These are phyloP conservation scores for Hippophae rhamnoides DNA, from an alignment of 306 rosid genomes.

Conservation along the genomic window DNA sequence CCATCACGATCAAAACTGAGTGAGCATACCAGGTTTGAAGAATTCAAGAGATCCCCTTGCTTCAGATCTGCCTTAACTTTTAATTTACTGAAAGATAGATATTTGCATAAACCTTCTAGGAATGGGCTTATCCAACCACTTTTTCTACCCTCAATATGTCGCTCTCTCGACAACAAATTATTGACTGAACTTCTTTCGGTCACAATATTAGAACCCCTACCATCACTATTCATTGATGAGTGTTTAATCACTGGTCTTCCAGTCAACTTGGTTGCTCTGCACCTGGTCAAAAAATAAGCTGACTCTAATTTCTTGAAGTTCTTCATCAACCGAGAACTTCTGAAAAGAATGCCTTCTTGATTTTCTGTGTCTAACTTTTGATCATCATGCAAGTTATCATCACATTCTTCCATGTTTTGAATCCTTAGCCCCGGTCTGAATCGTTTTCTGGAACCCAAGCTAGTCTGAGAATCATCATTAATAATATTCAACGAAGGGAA, in stretches of 20 bases:
- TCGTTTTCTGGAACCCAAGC: slow-evolving; percentile 66
- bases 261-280: slow-evolving; percentile 41
- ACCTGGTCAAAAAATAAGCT: slow-evolving; percentile 72
- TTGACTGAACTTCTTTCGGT: slow-evolving; percentile 64
- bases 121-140: slow-evolving; percentile 55
- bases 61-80: slow-evolving; percentile 61
- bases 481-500: slow-evolving; percentile 43
- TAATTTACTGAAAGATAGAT: slow-evolving; percentile 46
- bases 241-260: slow-evolving; percentile 36
- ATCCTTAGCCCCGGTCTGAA: slow-evolving; percentile 39
- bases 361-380: slow-evolving; percentile 28
- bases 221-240: slow-evolving; percentile 52
- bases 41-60: slow-evolving; percentile 48
- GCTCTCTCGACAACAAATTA: slow-evolving; percentile 52
- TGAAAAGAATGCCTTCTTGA: slow-evolving; percentile 41
- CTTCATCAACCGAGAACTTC: slow-evolving; percentile 68
- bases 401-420: slow-evolving; percentile 42
- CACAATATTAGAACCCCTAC: slow-evolving; percentile 52
- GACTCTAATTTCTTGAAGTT: slow-evolving; percentile 89
- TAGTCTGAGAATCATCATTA: slow-evolving; percentile 49
- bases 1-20: slow-evolving; percentile 65
- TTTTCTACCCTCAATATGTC: slow-evolving; percentile 35
- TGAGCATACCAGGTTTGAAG: slow-evolving; percentile 62
- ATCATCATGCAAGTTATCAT: slow-evolving; percentile 44
- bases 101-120: slow-evolving; percentile 63